A percentile compares a stretch with the other conserved stretches of the same genome.
Evolutionary conservation across 106 monocot genomes (phyloP).

Genomic region (Amphibolis antarctica): DNA sequence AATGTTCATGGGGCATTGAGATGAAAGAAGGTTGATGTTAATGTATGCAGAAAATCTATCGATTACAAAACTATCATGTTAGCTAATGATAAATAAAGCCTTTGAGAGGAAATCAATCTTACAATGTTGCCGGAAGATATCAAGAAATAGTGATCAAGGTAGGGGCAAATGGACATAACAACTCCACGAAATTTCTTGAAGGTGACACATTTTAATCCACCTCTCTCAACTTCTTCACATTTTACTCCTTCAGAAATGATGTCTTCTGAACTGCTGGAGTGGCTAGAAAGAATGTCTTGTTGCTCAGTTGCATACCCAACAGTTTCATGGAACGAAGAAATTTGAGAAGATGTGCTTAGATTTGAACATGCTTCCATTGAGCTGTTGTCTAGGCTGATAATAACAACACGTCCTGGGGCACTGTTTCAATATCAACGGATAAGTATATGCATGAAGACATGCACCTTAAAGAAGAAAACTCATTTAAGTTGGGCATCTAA

Average conservation of each 20-base stretch:
- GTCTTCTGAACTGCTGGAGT: constrained; percentile 52
- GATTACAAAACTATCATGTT: neutral
- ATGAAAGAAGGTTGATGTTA: neutral
- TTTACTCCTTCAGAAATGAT: constrained; percentile 29
- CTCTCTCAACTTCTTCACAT: constrained; percentile 34
- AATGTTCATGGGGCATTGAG: neutral
- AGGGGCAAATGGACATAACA: constrained; percentile 63
- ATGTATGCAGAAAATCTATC: neutral
- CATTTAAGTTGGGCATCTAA: too few species aligned
- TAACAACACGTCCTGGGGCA: constrained; percentile 62
- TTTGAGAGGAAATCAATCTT: constrained; percentile 25
- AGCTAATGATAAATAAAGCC: neutral
- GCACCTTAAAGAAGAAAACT: neutral
- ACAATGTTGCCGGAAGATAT: constrained; percentile 87
- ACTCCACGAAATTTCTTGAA: constrained; percentile 43
- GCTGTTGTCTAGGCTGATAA: constrained; percentile 49
- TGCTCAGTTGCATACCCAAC: constrained; percentile 52
- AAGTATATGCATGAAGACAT: neutral
- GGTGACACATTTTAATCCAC: constrained; percentile 27
- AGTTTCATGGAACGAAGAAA: constrained; percentile 33
- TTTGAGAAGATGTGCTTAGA: constrained; percentile 26
- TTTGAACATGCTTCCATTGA: constrained; percentile 20
- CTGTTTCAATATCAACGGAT: constrained; percentile 15
- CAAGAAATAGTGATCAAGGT: constrained; percentile 64
- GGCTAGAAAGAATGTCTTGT: constrained; percentile 31